phyloP scores from a whole-genome alignment of 495 filamentous ascomycete genomes.

The Staphylotrichum tortipilum region DNA sequence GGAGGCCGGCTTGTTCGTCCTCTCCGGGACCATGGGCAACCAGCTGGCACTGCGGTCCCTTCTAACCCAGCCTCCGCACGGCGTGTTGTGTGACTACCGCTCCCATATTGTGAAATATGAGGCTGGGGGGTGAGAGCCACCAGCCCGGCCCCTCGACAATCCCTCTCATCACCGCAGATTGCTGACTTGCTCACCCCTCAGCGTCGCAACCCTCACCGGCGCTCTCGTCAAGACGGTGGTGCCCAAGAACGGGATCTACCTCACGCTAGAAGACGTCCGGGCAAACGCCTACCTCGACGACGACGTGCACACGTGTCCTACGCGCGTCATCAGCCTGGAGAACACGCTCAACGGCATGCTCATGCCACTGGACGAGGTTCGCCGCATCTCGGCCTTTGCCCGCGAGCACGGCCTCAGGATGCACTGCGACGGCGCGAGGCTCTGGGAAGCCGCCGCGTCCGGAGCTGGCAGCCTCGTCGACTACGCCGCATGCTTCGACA shows the following conservation, averaged over 20 bases:
- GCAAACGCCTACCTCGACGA: conserved; percentile 41
- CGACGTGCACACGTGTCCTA: conserved; percentile 57
- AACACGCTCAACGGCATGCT: conserved; percentile 76
- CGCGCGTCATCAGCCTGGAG: conserved; percentile 72
- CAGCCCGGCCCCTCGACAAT: neutral
- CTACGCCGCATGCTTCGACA: conserved; percentile 68
- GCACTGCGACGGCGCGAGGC: conserved; percentile 76
- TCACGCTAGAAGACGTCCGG: conserved; percentile 68
- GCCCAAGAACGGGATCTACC: conserved; percentile 57
- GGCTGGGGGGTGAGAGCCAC: conserved; percentile 52
- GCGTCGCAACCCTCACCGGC: conserved; percentile 48
- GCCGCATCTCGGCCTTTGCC: conserved; percentile 61
- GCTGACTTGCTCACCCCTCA: conserved; percentile 14
- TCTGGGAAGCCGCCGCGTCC: conserved; percentile 68
- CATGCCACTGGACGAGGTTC: conserved; percentile 63
- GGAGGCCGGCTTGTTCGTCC: conserved; percentile 64
- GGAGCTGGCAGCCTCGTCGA: conserved; percentile 55
- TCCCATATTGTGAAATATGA: conserved; percentile 62
- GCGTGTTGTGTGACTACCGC: conserved; percentile 58
- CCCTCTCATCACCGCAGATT: neutral
- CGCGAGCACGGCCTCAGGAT: conserved; percentile 56
- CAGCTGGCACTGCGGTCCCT: conserved; percentile 62
- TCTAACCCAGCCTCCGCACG: conserved; percentile 61
- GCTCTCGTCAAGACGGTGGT: conserved; percentile 50
- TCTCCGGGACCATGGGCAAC: conserved; percentile 90